These are phyloP conservation scores for Paecilomyces variotii DNA, from an alignment of 2,329 filamentous ascomycete genomes.

Conservation along the genomic window DNA sequence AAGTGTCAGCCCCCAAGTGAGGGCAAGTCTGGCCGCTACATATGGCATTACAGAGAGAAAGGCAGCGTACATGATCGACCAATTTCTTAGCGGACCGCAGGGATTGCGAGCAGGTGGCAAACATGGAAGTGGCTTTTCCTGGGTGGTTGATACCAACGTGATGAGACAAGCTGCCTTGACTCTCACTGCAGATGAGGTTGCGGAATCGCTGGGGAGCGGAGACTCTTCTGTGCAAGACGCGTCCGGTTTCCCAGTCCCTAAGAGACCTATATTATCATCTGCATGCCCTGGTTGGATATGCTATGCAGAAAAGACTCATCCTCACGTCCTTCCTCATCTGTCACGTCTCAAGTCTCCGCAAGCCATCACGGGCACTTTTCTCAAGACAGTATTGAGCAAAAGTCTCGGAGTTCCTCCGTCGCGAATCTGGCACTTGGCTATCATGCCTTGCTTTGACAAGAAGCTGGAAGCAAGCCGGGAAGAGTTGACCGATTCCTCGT, in stretches of 20 bases:
- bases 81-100: constrained; percentile 62
- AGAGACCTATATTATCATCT: constrained; percentile 58
- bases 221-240: constrained; percentile 8
- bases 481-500: constrained; percentile 76
- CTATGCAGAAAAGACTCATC: constrained; percentile 97
- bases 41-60: constrained; percentile 65
- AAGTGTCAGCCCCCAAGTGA: constrained; percentile 83
- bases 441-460: constrained; percentile 99
- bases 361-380: constrained; percentile 76
- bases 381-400: constrained; percentile 78
- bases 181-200: constrained; percentile 65
- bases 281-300: constrained; percentile 98
- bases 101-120: constrained; percentile 64
- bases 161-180: constrained; percentile 78
- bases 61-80: constrained; percentile 74
- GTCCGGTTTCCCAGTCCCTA: constrained; percentile 20
- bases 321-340: constrained; percentile 82
- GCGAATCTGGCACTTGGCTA: constrained; percentile 84
- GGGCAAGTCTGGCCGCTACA: constrained; percentile 80
- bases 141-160: constrained; percentile 83
- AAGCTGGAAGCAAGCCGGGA: constrained; percentile 92
- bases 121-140: constrained; percentile 70
- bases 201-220: constrained; percentile 27
- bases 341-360: constrained; percentile 91
- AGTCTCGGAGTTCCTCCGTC: constrained; percentile 63